A percentile compares a stretch with the other conserved stretches of the same genome.
Conservation (phyloP, 805 yeast genomes). For the Yarrowia sp. region DNA sequence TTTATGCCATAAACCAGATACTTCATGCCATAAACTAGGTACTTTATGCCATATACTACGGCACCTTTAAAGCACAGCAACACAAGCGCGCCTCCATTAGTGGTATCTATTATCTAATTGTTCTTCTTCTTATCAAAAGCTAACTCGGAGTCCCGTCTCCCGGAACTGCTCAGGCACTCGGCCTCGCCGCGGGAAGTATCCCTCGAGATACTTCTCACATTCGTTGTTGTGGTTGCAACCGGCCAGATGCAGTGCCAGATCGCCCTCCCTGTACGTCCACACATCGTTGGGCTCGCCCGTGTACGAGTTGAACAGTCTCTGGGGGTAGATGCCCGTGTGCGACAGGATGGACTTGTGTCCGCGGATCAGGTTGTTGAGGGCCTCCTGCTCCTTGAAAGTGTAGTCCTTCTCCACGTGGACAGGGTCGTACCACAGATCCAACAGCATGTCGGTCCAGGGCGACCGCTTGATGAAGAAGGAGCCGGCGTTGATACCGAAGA, state of each 20-base stretch:
- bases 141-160: background rate
- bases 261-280: conserved; percentile 32
- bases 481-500: conserved; percentile 38
- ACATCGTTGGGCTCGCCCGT: conserved; percentile 28
- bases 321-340: conserved; percentile 37
- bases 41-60: too few relatives aligned
- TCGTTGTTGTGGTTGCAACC: conserved; percentile 30
- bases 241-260: conserved; percentile 38
- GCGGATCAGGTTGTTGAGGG: conserved; percentile 30
- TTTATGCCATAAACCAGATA: too few relatives aligned
- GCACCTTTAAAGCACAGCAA: too few relatives aligned
- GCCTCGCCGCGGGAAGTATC: background rate
- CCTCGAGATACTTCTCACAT: background rate
- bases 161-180: conserved; percentile 21
- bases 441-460: conserved; percentile 31
- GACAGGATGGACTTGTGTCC: conserved; percentile 31
- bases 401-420: conserved; percentile 27
- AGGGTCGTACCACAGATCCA: conserved; percentile 39
- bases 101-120: too few relatives aligned
- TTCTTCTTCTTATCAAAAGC: background rate
- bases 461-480: conserved; percentile 37
- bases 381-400: conserved; percentile 35
- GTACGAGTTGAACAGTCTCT: conserved; percentile 37
- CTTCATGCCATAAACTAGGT: too few relatives aligned
- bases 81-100: too few relatives aligned